Conservation (phyloP, 2,329 filamentous ascomycete species). For the Fusarium longipes region DNA sequence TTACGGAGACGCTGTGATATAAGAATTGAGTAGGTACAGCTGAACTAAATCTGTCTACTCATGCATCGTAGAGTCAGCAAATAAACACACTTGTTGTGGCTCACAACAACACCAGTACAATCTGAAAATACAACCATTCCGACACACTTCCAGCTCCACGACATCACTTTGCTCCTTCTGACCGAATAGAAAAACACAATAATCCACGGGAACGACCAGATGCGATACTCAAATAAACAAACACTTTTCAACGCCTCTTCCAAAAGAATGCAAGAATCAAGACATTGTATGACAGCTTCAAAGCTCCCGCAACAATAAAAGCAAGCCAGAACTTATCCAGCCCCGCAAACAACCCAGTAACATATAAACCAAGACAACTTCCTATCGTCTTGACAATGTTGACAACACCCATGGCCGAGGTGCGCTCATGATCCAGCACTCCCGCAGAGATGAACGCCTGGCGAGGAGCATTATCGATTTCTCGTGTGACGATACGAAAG, state of each 20-base stretch:
- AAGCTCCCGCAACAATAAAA: constrained; percentile 34
- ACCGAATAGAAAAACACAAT: not conserved
- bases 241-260: constrained; percentile 27
- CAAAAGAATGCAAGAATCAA: constrained; percentile 41
- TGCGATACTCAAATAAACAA: not conserved
- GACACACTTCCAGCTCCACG: too few relatives aligned
- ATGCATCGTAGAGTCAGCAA: too few relatives aligned
- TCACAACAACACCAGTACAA: not conserved
- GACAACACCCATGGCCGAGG: constrained; percentile 40
- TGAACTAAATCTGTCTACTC: too few relatives aligned
- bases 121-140: not conserved
- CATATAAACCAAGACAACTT: constrained; percentile 37
- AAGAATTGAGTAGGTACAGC: too few relatives aligned
- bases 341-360: constrained; percentile 33
- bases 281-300: constrained; percentile 37
- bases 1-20: too few relatives aligned
- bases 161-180: too few relatives aligned
- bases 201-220: not conserved
- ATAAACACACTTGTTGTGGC: not conserved
- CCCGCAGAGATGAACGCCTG: constrained; percentile 40
- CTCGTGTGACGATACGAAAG: constrained; percentile 38
- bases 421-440: constrained; percentile 36
- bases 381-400: constrained; percentile 43
- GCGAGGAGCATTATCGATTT: constrained; percentile 38
- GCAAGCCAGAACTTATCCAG: constrained; percentile 41